A percentile compares a stretch with the other conserved stretches of the same genome.
Evolutionary conservation across 768 basidiomycete genomes (phyloP).

Genomic region (Phylloporus arenicola): DNA sequence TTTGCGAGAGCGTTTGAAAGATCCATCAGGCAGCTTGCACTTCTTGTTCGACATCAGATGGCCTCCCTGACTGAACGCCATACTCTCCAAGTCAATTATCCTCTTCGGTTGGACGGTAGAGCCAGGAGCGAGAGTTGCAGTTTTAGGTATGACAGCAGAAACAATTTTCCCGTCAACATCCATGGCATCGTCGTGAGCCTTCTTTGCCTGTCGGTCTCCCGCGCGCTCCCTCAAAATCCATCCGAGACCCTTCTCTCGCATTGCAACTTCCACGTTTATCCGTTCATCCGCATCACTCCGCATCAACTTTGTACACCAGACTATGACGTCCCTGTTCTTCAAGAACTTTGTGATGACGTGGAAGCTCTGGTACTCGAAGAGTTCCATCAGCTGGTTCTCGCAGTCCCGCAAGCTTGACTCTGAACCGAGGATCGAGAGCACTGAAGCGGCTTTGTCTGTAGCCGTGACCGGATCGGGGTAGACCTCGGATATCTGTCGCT

Average conservation of each 20-base stretch:
- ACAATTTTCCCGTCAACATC: slow-evolving; percentile 65
- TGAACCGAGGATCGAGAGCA: slow-evolving; percentile 79
- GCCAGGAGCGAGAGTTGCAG: slow-evolving; percentile 82
- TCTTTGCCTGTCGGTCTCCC: slow-evolving; percentile 69
- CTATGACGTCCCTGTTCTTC: slow-evolving; percentile 92
- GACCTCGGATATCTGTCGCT: slow-evolving; percentile 84
- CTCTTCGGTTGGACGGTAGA: slow-evolving; percentile 81
- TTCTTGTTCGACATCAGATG: slow-evolving; percentile 99
- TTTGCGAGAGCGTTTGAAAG: slow-evolving; percentile 94
- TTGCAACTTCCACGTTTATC: slow-evolving; percentile 92
- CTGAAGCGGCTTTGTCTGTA: slow-evolving; percentile 81
- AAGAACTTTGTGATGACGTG: slow-evolving; percentile 85
- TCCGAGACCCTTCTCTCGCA: slow-evolving; percentile 94
- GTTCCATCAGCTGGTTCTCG: slow-evolving; percentile 94
- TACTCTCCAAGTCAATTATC: slow-evolving; percentile 82
- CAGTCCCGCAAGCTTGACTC: slow-evolving; percentile 86
- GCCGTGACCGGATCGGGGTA: slow-evolving; percentile 95
- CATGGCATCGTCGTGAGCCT: slow-evolving; percentile 55
- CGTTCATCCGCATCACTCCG: slow-evolving; percentile 84
- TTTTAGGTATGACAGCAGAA: slow-evolving; percentile 55
- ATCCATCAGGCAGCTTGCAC: slow-evolving; percentile 94
- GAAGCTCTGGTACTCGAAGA: slow-evolving; percentile 92
- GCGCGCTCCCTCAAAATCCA: slow-evolving; percentile 91
- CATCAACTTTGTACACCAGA: slow-evolving; percentile 97
- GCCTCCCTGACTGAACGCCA: slow-evolving; percentile 96